Percentiles rank a stretch among this genome's conserved stretches.
phyloP scores from a whole-genome alignment of 2,329 filamentous ascomycete genomes.

The Aureobasidium uvarum region DNA sequence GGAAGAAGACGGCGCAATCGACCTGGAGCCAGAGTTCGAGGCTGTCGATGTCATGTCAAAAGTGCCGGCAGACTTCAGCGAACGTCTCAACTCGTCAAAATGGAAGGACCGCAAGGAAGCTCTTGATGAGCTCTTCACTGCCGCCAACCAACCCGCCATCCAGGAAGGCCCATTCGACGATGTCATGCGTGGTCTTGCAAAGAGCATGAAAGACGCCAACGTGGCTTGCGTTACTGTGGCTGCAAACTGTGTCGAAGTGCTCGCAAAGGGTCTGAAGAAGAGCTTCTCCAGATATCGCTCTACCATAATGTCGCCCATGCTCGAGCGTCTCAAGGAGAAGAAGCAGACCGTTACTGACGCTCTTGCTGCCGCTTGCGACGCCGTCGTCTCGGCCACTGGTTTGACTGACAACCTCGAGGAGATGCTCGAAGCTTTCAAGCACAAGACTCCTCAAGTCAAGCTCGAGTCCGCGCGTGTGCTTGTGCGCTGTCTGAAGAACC shows the following conservation, averaged over 20 bases:
- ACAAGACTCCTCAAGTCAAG: slow-evolving; percentile 98
- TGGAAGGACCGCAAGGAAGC: slow-evolving; percentile 99
- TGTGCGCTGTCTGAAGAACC: slow-evolving; percentile 80
- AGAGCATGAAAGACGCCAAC: slow-evolving; percentile 99
- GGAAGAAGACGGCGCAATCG: slow-evolving; percentile 66
- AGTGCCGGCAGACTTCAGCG: slow-evolving; percentile 76
- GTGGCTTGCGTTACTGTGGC: slow-evolving; percentile 91
- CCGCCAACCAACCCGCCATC: slow-evolving; percentile 81
- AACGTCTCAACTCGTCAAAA: slow-evolving; percentile 83
- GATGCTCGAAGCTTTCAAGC: slow-evolving; percentile 74
- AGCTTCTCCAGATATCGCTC: slow-evolving; percentile 77
- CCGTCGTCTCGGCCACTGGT: slow-evolving; percentile 63
- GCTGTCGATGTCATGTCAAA: slow-evolving; percentile 83
- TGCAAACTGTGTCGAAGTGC: slow-evolving; percentile 84
- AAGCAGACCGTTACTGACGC: slow-evolving; percentile 87
- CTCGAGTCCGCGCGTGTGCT: slow-evolving; percentile 92
- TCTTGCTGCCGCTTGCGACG: slow-evolving; percentile 78
- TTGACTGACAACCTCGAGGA: slow-evolving; percentile 90
- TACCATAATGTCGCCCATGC: slow-evolving; percentile 79
- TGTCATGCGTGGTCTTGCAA: slow-evolving; percentile 77
- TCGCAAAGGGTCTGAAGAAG: slow-evolving; percentile 81
- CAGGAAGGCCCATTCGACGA: slow-evolving; percentile 89
- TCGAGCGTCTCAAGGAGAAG: slow-evolving; percentile 97
- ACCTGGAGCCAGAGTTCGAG: slow-evolving; percentile 64
- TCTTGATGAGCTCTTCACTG: slow-evolving; percentile 73